Evolutionary conservation across 495 filamentous ascomycete species (phyloP).

Genomic region (Lasiosphaeria ovina): DNA sequence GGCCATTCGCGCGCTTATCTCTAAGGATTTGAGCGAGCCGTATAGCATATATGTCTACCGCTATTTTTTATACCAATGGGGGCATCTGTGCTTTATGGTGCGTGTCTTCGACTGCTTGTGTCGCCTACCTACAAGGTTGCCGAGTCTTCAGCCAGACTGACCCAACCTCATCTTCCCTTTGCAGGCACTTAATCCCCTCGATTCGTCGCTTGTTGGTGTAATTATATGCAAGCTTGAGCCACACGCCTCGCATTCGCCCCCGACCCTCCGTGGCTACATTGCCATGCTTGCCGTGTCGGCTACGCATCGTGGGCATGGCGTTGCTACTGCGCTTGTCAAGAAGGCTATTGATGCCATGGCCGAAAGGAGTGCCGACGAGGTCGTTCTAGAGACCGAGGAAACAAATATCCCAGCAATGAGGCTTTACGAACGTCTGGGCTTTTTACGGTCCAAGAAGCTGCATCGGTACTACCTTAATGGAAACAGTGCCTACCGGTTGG

Average conservation of each 20-base stretch:
- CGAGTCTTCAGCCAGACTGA: conserved; percentile 8
- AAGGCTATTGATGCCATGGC: conserved; percentile 94
- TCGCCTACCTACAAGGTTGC: neutral
- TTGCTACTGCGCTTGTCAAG: conserved; percentile 83
- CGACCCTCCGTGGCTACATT: conserved; percentile 90
- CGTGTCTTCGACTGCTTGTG: conserved; percentile 4
- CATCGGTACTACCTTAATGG: conserved; percentile 97
- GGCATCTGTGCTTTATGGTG: conserved; percentile 91
- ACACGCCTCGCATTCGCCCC: conserved; percentile 65
- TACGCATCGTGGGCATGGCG: conserved; percentile 76
- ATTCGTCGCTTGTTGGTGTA: conserved; percentile 67
- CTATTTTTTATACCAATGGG: conserved; percentile 99
- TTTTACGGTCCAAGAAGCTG: conserved; percentile 86
- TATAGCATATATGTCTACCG: conserved; percentile 99
- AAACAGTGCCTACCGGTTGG: conserved; percentile 86
- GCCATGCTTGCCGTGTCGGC: conserved; percentile 93
- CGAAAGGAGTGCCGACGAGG: conserved; percentile 80
- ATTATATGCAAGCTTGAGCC: conserved; percentile 95
- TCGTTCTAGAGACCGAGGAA: conserved; percentile 95
- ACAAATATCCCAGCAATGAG: conserved; percentile 90
- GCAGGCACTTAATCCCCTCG: conserved; percentile 63
- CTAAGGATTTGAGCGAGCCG: conserved; percentile 94
- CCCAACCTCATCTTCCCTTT: neutral
- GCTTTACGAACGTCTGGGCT: conserved; percentile 90
- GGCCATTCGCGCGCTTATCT: conserved; percentile 88